These are phyloP conservation scores for Globisporangium mamillatum DNA, from an alignment of 352 stramenopile species.

Conservation along the genomic window DNA sequence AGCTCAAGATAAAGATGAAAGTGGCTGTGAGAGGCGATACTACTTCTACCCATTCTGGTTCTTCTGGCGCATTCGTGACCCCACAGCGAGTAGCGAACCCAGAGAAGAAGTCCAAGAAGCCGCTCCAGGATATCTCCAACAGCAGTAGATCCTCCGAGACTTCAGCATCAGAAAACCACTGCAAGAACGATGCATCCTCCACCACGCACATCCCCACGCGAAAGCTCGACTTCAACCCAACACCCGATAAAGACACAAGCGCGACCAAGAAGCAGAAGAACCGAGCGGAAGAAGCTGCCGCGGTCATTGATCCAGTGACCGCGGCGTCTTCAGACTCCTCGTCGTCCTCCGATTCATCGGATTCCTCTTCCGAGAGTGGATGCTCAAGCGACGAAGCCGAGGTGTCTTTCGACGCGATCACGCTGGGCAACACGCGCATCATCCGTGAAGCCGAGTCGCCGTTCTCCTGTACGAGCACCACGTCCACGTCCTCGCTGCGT, in stretches of 20 bases:
- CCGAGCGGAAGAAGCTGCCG: constrained; percentile 11
- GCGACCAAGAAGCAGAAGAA: constrained; percentile 11
- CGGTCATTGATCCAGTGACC: constrained; percentile 8
- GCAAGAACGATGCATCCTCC: neutral
- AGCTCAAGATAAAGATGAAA: constrained; percentile 22
- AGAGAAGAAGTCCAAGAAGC: constrained; percentile 19
- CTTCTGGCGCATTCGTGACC: constrained; percentile 7
- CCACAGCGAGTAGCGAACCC: neutral
- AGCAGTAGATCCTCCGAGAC: constrained; percentile 20
- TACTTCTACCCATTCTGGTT: neutral
- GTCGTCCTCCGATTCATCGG: constrained; percentile 25
- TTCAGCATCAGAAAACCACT: neutral
- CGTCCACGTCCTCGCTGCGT: constrained; percentile 22
- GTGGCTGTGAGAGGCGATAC: neutral
- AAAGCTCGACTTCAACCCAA: constrained; percentile 46
- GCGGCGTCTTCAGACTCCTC: constrained; percentile 22
- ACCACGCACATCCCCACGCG: constrained; percentile 27
- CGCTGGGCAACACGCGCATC: constrained; percentile 58
- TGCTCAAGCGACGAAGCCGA: constrained; percentile 62
- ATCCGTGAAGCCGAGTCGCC: constrained; percentile 45
- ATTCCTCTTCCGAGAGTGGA: constrained; percentile 19
- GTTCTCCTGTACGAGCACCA: constrained; percentile 36
- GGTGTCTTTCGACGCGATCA: constrained; percentile 60
- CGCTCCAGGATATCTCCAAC: constrained; percentile 48
- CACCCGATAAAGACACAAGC: constrained; percentile 28